A percentile compares a stretch with the other conserved stretches of the same genome.
Evolutionary conservation across 345 rosid genomes (phyloP).

Genomic region (Hibiscus trionum): DNA sequence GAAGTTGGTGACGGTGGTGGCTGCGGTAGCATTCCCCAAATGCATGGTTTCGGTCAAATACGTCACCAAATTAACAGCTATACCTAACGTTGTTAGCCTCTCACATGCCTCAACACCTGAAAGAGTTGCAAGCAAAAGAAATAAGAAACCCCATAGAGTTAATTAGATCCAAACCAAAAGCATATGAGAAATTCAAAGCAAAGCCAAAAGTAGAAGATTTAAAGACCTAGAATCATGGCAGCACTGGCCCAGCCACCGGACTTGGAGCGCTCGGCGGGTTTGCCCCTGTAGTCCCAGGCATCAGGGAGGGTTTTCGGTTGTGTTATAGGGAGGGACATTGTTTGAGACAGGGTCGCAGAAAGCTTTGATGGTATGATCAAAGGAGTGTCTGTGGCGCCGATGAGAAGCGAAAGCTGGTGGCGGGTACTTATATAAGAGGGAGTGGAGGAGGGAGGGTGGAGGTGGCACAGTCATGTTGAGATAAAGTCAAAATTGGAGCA

Average conservation of each 20-base stretch:
- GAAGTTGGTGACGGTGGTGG: conserved; percentile 87
- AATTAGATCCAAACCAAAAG: not conserved
- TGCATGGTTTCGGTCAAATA: conserved; percentile 91
- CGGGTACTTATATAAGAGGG: not conserved
- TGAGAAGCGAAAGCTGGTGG: not conserved
- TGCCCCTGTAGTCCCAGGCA: conserved; percentile 93
- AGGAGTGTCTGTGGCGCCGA: not conserved
- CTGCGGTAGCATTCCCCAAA: conserved; percentile 74
- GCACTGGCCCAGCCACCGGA: conserved; percentile 92
- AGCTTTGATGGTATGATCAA: not conserved
- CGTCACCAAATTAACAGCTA: conserved; percentile 87
- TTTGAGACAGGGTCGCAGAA: not conserved
- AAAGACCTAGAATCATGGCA: conserved; percentile 79
- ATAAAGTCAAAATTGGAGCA: not conserved
- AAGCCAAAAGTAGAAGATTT: not conserved
- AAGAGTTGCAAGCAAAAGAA: not conserved
- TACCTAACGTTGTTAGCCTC: conserved; percentile 88
- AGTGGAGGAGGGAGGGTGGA: not conserved
- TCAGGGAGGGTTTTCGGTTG: conserved; percentile 47
- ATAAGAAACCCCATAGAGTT: not conserved
- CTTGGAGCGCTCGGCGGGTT: conserved; percentile 48
- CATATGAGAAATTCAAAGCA: not conserved
- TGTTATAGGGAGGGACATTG: conserved; percentile 47
- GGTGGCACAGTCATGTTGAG: not conserved
- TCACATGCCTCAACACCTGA: conserved; percentile 76